A percentile compares a stretch with the other conserved stretches of the same genome.
Conservation (phyloP, 169 alveolate genomes). For the Eimeria falciformis region DNA sequence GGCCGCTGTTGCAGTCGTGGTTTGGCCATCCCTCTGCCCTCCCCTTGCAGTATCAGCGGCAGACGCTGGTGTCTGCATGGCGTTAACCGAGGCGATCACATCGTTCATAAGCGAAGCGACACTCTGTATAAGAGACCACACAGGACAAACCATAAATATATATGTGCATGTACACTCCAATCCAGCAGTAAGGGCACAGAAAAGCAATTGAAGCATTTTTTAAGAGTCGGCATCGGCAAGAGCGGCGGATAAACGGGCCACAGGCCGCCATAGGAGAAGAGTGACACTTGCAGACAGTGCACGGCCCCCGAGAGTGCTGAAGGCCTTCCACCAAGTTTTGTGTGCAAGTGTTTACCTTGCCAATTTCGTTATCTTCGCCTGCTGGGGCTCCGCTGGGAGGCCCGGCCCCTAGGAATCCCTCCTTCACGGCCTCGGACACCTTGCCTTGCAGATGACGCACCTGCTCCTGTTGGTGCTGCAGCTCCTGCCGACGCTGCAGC, state of each 20-base stretch:
- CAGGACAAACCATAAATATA: too few species aligned
- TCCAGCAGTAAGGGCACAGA: too few species aligned
- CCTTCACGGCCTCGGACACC: slow-evolving; percentile 33
- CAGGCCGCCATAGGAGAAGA: too few species aligned
- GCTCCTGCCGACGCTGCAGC: slow-evolving; percentile 53
- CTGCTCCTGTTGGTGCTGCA: slow-evolving; percentile 4
- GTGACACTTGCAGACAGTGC: too few species aligned
- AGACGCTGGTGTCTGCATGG: not conserved
- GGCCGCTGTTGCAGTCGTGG: not conserved
- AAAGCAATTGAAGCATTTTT: too few species aligned
- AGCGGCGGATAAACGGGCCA: too few species aligned
- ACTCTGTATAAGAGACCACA: not conserved
- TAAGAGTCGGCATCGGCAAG: too few species aligned
- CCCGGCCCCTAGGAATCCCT: not conserved
- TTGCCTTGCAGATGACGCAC: slow-evolving; percentile 38
- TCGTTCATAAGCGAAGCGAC: slow-evolving; percentile 34
- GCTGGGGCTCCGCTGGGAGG: not conserved
- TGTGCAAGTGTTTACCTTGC: too few species aligned
- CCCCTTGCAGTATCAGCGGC: not conserved
- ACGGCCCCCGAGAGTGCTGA: too few species aligned
- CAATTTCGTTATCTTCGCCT: slow-evolving; percentile 4
- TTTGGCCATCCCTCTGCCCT: slow-evolving; percentile 8
- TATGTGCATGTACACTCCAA: too few species aligned
- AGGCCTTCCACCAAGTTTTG: too few species aligned
- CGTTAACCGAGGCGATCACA: not conserved